Evolutionary conservation across 2,329 filamentous ascomycete genomes (phyloP), one percentile per base, ranked within the genome.

Genomic region (Bipolaris bicolor): DNA sequence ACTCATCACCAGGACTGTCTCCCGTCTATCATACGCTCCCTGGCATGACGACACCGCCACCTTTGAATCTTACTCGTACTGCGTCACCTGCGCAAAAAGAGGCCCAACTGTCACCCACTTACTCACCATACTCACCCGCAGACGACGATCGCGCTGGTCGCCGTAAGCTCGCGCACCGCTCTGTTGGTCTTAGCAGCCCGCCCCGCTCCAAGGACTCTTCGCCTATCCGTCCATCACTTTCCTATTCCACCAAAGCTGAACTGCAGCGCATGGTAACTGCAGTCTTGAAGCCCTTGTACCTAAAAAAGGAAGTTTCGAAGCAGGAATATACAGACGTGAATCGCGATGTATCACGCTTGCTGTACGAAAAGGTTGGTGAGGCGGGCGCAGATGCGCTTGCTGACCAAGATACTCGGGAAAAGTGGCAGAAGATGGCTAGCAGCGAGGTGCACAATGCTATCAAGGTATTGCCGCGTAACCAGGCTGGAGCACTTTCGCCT

Each of bases 241-340:
- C 93, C 0, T 86, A 92, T 22, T 88, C 91, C 62, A 90, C 91
- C 62, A 99, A 99, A 76, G 88, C 91, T 65, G 92, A 88, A 70
- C 90, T 99, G 63, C 94, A 92, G 73, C 88, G 88, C 66, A 92
- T 98, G 78, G 95, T 98, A 66, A 90, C 91, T 63, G 82, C 84
- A 40, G 91, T 90, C 5, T 81, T 99, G 41, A 90, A 91, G 66
- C 92, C 93, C 31, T 86, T 92, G 64, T 98, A 94, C 82, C 85
- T 88, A 61, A 89, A 89, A 40, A 88, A 90, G 66, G 86, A 89
- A 61, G 84, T 98, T 60, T 92, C 88, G 16, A 91, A 92, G 65
- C 91, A 97, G 58, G 90, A 97, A 76, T 99, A 96, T 75, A 94
- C 91, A 2, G 87, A 87, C 55, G 97, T 98, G 77, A 98, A 98